Percentiles rank a stretch among this genome's conserved stretches.
Evolutionary conservation across 169 alveolate species (phyloP).

Genomic region (Fabrea salina): DNA sequence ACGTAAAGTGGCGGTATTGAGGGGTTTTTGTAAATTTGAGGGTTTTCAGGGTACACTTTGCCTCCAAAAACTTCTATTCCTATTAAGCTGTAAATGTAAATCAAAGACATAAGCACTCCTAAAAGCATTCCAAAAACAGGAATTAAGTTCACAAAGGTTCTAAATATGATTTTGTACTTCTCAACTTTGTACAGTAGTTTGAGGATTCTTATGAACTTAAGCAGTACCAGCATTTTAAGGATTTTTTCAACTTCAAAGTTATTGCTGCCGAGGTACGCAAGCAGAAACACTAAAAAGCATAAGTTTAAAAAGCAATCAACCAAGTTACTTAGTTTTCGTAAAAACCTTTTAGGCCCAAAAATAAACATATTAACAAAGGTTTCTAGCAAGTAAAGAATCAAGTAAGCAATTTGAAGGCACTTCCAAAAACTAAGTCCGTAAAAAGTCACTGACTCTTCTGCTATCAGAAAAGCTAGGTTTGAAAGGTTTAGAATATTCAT

Average conservation of each 20-base stretch:
- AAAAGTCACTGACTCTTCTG: neutral
- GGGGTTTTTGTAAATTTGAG: conserved; percentile 17
- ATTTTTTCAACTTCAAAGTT: neutral
- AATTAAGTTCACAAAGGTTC: conserved; percentile 31
- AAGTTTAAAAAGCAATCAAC: neutral
- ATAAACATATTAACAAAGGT: neutral
- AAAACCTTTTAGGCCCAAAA: neutral
- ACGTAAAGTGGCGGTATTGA: conserved; percentile 42
- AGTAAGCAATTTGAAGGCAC: neutral
- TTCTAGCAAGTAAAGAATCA: neutral
- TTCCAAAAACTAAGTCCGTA: neutral
- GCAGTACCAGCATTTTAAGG: neutral
- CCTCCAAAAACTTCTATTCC: conserved; percentile 48
- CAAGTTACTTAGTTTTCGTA: neutral
- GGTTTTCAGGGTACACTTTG: neutral
- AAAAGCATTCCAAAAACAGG: conserved; percentile 39
- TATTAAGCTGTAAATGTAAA: conserved; percentile 27
- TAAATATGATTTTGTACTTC: conserved; percentile 33
- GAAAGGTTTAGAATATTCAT: neutral
- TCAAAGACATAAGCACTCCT: conserved; percentile 29
- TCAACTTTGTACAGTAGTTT: conserved; percentile 10
- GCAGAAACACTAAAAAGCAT: neutral
- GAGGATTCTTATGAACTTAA: conserved; percentile 23
- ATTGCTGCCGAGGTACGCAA: neutral
- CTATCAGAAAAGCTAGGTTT: neutral